Evolutionary conservation across 2,329 filamentous ascomycete species (phyloP), one percentile per base, ranked within the genome.

Genomic region (Cladophialophora immunda): DNA sequence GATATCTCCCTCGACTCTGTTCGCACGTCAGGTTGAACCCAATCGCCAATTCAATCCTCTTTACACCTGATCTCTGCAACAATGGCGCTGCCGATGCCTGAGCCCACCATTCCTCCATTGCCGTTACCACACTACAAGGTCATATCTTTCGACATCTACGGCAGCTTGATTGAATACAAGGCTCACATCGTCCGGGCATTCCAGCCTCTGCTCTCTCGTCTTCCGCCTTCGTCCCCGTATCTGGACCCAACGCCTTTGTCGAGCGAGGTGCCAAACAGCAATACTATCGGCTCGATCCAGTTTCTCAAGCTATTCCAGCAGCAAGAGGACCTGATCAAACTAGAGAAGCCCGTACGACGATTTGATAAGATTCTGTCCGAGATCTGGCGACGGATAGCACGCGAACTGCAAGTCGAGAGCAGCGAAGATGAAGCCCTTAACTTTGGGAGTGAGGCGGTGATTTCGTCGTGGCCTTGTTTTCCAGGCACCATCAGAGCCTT

Each of bases 111-210:
- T 58, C 67, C 66, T 11, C 67, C 67, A 7, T 67, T 72, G 36
- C 59, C 70, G 13, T 58, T 72, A 6, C 53, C 60, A 8, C 45
- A 65, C 11, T 73, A 73, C 63, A 68, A 71, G 64, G 79, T 86
- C 66, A 85, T 92, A 55, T 89, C 88, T 73, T 93, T 94, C 78
- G 91, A 94, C 79, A 88, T 91, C 81, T 94, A 92, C 77, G 91
- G 91, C 76, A 94, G 91, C 0, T 84, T 94, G 2, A 87, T 94
- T 69, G 90, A 94, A 81, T 93, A 90, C 90, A 89, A 93, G 76
- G 75, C 80, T 13, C 90, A 90, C 68, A 85, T 92, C 64, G 78
- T 85, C 54, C 71, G 78, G 3, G 82, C 85, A 1, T 83, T 93
- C 2, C 67, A 76, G 34, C 80, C 80, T 7, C 75, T 82, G 4